Base-by-base conservation (phyloP, 495 filamentous ascomycete species). In the Annulohypoxylon maeteangense region DNA sequence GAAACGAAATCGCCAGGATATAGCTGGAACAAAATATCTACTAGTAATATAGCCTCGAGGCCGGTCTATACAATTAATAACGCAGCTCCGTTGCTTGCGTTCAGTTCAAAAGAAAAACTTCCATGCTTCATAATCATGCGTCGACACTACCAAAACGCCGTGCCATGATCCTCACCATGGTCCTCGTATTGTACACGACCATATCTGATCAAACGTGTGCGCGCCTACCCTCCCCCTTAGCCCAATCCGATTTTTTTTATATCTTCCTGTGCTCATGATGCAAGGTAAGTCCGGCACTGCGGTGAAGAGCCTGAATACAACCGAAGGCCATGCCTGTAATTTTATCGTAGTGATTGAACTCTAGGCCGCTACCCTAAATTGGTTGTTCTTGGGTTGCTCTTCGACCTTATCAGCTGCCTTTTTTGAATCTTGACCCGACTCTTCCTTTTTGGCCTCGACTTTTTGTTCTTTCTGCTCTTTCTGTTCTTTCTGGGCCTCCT, bases 401-500 rank as follows among this genome's bases (percentile, higher is more conserved):
- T 54, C 75, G 16, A 62, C 73, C n/a, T 78, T 71, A 25, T 63
- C 67, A n/a, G 47, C 68, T 56, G 70, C 76, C 68, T 74, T 70
- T 50, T 80, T 80, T 60, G 80, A 75, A 51, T 67, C 70, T 42
- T 54, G 64, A 7, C 31, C 67, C 31, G 58, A 67, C 16, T 64
- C 72, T 12, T 74, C 58, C 59, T 78, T 60, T 18, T 76, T 67
- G 36, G 62, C 48, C 53, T 76, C 71, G 20, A 77, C 68, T 62
- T 76, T 85, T 50, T 75, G 59, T 20, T 75, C 70, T 36, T 70
- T 65, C 16, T 36, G 32, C n/a, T 36, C 68, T 63, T 76, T 85
- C 58, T 75, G 58, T 14, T 75, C 70, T 31, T 70, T 67, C 12
- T 70, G 64, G 18, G 75, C 74, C 68, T 84, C 85, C 82, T 90